These are phyloP conservation scores for Pseudoscleropodium purum DNA, from an alignment of 225 moss, liverwort and hornwort genomes.

Conservation along the genomic window DNA sequence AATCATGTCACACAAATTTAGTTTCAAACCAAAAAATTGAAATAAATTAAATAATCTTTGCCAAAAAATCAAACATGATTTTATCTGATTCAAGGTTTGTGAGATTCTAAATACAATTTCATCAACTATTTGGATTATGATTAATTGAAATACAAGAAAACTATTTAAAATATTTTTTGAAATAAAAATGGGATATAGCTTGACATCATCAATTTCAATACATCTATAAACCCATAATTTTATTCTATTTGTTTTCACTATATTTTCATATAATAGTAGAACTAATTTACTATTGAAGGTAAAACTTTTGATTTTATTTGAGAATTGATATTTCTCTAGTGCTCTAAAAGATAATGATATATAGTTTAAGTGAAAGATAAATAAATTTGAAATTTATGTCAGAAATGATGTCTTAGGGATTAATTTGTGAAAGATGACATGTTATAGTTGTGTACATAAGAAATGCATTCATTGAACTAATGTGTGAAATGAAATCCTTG, in stretches of 20 bases:
- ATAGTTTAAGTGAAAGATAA: neutral
- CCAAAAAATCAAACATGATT: neutral
- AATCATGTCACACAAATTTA: no score
- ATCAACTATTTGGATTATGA: neutral
- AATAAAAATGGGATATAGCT: neutral
- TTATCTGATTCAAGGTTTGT: neutral
- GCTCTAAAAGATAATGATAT: neutral
- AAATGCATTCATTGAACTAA: no score
- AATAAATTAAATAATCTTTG: neutral
- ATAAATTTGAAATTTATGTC: neutral
- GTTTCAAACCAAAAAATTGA: neutral
- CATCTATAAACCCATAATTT: fast-evolving
- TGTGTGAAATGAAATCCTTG: neutral
- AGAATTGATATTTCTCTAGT: neutral
- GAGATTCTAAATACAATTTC: neutral
- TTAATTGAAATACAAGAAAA: neutral
- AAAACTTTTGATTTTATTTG: neutral
- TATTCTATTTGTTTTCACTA: neutral
- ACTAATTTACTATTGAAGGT: neutral
- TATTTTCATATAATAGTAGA: no score
- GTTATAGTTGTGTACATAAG: neutral
- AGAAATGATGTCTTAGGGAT: neutral
- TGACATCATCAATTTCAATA: neutral
- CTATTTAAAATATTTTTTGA: no score
- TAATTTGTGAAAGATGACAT: neutral